phyloP scores from a whole-genome alignment of 169 alveolate species.

The Theileria luwenshuni region DNA sequence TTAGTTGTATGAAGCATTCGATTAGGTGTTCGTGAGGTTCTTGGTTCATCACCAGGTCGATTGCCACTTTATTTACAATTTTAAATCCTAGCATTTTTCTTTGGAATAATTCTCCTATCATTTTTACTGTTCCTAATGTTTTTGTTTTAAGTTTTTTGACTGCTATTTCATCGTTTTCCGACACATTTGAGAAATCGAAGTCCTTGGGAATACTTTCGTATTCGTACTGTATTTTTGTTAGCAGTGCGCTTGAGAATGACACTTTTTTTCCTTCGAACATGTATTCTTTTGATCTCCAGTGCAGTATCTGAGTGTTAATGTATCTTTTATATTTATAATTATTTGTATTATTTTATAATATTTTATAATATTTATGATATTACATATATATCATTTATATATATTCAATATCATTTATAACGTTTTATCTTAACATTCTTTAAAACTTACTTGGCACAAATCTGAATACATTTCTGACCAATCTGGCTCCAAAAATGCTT shows the following conservation, averaged over 20 bases:
- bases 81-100: conserved; percentile 84
- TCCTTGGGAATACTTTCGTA: conserved; percentile 76
- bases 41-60: conserved; percentile 84
- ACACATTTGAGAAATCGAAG: conserved; percentile 64
- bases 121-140: conserved; percentile 85
- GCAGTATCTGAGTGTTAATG: conserved; percentile 43
- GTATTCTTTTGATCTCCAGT: conserved; percentile 81
- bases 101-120: conserved; percentile 89
- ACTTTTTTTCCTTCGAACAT: conserved; percentile 70
- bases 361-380: neutral
- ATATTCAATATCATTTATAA: neutral
- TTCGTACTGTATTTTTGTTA: conserved; percentile 74
- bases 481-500: conserved; percentile 90
- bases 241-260: conserved; percentile 76
- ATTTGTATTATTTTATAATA: neutral
- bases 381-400: neutral
- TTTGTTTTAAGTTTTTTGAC: conserved; percentile 79
- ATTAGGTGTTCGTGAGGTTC: conserved; percentile 89
- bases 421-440: conserved; percentile 1
- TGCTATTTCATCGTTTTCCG: conserved; percentile 52
- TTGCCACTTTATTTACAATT: conserved; percentile 85
- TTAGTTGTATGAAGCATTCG: conserved; percentile 86
- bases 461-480: conserved; percentile 93
- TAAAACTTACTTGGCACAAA: conserved; percentile 78
- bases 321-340: neutral